Conservation (phyloP, 176 grass and related monocot genomes). For the Avena eriantha region DNA sequence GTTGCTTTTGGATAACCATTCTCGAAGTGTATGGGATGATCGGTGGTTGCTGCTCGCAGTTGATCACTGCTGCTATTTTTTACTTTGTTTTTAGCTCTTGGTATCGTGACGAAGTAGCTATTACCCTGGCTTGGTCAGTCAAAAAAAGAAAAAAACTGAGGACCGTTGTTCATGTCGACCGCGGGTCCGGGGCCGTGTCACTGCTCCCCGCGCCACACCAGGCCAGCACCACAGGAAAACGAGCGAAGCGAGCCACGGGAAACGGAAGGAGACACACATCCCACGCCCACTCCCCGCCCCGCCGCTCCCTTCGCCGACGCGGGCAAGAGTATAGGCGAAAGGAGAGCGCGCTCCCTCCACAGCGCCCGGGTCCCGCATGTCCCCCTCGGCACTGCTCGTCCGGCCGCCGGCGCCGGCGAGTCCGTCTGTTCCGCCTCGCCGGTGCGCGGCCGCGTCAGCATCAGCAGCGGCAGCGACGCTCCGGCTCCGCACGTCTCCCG, state of each 20-base stretch:
- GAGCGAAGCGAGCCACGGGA: conserved; percentile 21
- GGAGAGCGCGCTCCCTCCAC: neutral
- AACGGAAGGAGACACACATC: neutral
- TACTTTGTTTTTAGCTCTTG: no score
- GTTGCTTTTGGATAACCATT: no score
- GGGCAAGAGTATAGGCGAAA: neutral
- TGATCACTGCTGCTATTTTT: no score
- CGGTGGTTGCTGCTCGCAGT: no score
- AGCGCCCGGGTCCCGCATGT: conserved; percentile 26
- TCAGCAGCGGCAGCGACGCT: neutral
- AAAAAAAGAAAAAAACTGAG: no score
- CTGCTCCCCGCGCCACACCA: no score
- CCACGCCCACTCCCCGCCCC: conserved; percentile 32
- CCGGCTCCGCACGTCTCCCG: neutral
- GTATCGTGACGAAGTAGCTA: no score
- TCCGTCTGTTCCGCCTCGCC: conserved; percentile 11
- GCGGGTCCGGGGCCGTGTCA: no score
- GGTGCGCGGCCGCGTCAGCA: conserved; percentile 1
- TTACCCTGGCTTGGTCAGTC: no score
- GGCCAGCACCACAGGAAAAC: neutral
- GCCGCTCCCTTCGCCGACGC: neutral
- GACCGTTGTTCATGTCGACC: no score
- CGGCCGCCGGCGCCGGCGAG: conserved; percentile 47
- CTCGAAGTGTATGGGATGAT: no score
- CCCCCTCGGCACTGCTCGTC: conserved; percentile 49